Conservation (phyloP, 164 flowering plant species). For the Warburgia ugandensis region DNA sequence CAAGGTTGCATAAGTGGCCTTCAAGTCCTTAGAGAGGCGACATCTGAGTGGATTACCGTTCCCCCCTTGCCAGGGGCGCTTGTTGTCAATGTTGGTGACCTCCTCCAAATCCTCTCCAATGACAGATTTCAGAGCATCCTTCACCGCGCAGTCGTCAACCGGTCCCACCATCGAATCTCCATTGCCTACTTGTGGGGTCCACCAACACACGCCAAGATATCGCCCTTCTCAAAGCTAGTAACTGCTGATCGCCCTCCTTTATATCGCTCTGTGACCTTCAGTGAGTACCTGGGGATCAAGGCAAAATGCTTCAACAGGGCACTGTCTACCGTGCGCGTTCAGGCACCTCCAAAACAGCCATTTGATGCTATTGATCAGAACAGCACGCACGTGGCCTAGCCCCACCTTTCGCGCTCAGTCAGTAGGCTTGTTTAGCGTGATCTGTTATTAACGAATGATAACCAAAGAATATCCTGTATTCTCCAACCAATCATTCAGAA, state of each 20-base stretch:
- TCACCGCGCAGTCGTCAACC: conserved; percentile 60
- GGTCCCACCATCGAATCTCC: conserved; percentile 35
- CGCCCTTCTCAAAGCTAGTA: conserved; percentile 42
- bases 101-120: conserved; percentile 82
- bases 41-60: conserved; percentile 60
- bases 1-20: conserved; percentile 74
- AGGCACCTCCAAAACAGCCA: no score
- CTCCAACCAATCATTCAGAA: no score
- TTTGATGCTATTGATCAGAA: no score
- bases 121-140: conserved; percentile 43
- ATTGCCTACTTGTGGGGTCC: conserved; percentile 59
- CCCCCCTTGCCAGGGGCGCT: conserved; percentile 59
- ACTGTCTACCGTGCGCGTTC: conserved; percentile 37
- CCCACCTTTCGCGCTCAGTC: no score
- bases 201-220: conserved; percentile 29
- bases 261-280: conserved; percentile 64
- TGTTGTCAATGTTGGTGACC: conserved; percentile 75
- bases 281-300: conserved; percentile 67
- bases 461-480: no score
- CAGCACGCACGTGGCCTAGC: no score
- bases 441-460: no score
- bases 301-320: conserved; percentile 72
- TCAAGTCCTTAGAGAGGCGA: conserved; percentile 48
- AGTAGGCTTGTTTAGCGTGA: no score
- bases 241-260: conserved; percentile 37